Base-by-base conservation (phyloP, 345 rosid species). In the Sonneratia caseolaris region DNA sequence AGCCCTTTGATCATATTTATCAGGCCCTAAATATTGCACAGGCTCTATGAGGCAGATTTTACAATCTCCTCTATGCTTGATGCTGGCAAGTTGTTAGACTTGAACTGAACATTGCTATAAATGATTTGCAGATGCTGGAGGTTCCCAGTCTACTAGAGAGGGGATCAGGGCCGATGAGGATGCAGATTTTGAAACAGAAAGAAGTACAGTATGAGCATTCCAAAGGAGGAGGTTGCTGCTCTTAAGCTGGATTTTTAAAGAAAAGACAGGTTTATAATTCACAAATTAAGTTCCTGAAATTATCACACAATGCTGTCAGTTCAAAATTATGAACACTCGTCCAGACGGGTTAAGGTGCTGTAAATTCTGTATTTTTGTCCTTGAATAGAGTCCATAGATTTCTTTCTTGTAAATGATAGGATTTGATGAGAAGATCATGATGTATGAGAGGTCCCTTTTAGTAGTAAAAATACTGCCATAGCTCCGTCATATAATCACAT, bases 121-220 rank as follows among this genome's bases (percentile, higher is more conserved):
- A 27, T 27, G 66, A 36, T 9, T 59, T 47, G 45, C 81, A 94
- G 99, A 86, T 91, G 71, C 76, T 88, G 69, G 96, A 91, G 64
- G 92, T 80, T 42, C 97, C 99, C 57, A 82, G 83, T 75, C 82
- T 95, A 74, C 37, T 85, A 75, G 92, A 91, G 79, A 86, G 90
- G 67, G 99, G 99, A 69, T 90, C 96, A 12, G 84, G 51, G 22
- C 83, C 78, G 13, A 77, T 85, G 68, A 91, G 89, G 77, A 87
- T 78, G 53, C 85, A 86, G 48, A 77, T 73, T 49, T 48, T 81
- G 79, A 82, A 75, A 68, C 82, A 84, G 76, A 85, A 82, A 80
- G 84, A 81, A 56, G 86, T 62, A 21, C 59, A 35, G 42, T 68
- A 69, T 40, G 72, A 76, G 48, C 78, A 83, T 61, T 80, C 27